phyloP scores from a whole-genome alignment of 176 grass and related monocot genomes.

The Guadua angustifolia region DNA sequence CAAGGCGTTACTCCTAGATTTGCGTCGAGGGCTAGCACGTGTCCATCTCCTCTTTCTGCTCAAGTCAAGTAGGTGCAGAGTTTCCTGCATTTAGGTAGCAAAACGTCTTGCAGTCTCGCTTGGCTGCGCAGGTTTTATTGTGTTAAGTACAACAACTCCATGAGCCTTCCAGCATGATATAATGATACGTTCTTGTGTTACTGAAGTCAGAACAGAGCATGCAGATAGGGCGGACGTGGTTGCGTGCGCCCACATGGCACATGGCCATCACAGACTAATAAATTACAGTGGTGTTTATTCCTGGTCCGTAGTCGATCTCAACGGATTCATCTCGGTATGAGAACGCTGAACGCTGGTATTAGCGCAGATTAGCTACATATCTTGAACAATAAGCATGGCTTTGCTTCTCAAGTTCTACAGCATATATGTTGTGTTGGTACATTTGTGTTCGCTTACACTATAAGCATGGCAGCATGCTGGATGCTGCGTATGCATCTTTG shows the following conservation, averaged over 20 bases:
- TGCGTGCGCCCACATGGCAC: too few species aligned
- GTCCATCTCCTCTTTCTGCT: background rate
- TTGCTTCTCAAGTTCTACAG: background rate
- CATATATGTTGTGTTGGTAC: background rate
- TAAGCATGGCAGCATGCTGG: background rate
- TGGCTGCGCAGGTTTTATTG: background rate
- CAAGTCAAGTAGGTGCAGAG: background rate
- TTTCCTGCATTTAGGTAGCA: background rate
- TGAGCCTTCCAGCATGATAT: too few species aligned
- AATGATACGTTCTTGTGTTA: too few species aligned
- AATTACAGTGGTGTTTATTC: too few species aligned
- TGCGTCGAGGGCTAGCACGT: background rate
- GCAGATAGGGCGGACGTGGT: too few species aligned
- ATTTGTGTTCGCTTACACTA: background rate
- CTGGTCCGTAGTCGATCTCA: too few species aligned
- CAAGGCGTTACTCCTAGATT: background rate
- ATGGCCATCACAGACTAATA: too few species aligned
- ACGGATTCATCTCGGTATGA: background rate
- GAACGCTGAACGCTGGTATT: background rate
- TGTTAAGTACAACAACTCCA: background rate
- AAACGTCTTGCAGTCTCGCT: background rate
- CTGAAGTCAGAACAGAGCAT: too few species aligned
- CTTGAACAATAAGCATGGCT: conserved; percentile 26
- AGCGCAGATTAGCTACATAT: background rate
- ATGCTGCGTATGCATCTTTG: background rate